Conservation (phyloP, 202 grass and related monocot species). For the Setaria viridis region DNA sequence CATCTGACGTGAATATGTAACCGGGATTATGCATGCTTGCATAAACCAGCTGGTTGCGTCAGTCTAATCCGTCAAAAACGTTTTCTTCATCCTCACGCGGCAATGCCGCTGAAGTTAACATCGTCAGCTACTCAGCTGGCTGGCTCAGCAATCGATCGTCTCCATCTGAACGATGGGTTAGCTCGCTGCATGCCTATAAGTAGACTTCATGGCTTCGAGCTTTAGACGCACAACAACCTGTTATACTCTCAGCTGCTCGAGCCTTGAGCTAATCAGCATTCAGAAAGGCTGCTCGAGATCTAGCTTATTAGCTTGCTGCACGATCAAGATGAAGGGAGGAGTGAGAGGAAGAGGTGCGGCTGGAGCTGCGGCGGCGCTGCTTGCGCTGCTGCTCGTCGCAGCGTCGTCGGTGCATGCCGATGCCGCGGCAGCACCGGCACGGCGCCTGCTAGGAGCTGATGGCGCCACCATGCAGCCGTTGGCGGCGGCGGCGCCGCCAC, state of each 20-base stretch:
- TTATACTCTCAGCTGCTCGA: background rate
- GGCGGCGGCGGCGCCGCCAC: background rate
- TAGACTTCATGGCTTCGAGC: background rate
- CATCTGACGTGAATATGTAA: background rate
- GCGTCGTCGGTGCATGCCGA: slow-evolving; percentile 4
- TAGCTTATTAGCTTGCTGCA: background rate
- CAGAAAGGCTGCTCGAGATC: background rate
- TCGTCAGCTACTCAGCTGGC: background rate
- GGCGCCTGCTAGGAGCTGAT: slow-evolving; percentile 5
- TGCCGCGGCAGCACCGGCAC: background rate
- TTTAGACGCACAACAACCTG: background rate
- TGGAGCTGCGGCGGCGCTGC: background rate
- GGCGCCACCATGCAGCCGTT: background rate
- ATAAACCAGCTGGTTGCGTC: background rate
- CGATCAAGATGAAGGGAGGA: slow-evolving; percentile 31
- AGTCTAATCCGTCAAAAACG: slow-evolving; percentile 42
- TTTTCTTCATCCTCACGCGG: background rate
- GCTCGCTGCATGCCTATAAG: slow-evolving; percentile 15
- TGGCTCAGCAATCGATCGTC: background rate
- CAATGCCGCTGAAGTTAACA: slow-evolving; percentile 27
- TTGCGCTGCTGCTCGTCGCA: slow-evolving; percentile 24
- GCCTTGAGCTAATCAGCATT: background rate
- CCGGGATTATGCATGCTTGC: background rate
- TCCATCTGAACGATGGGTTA: background rate
- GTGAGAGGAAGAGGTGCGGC: background rate